phyloP scores from a whole-genome alignment of 768 basidiomycete species.

The Boletales sp. region DNA sequence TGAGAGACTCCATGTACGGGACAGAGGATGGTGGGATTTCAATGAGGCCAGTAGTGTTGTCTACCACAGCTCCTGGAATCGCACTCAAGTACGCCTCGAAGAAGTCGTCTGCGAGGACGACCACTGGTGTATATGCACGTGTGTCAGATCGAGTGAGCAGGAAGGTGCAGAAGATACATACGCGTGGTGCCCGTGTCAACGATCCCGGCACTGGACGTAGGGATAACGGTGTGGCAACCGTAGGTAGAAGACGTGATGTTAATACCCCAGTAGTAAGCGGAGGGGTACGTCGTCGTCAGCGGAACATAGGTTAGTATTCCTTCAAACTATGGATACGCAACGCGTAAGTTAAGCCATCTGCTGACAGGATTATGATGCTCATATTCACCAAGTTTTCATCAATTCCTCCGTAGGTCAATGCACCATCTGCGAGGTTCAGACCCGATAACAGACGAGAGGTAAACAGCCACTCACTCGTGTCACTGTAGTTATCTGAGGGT shows the following conservation, averaged over 20 bases:
- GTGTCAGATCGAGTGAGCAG: background rate
- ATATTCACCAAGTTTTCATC: constrained; percentile 11
- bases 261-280: constrained; percentile 23
- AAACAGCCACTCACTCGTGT: constrained; percentile 6
- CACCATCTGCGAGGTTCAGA: constrained; percentile 9
- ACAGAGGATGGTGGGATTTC: constrained; percentile 14
- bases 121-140: constrained; percentile 1
- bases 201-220: constrained; percentile 19
- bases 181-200: constrained; percentile 26
- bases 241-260: constrained; percentile 11
- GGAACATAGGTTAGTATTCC: constrained; percentile 19
- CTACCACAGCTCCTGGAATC: constrained; percentile 11
- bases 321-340: constrained; percentile 6
- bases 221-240: constrained; percentile 8
- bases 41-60: constrained; percentile 2
- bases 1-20: constrained; percentile 8
- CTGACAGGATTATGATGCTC: background rate
- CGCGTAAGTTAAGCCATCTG: background rate
- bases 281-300: constrained; percentile 18
- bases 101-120: constrained; percentile 14
- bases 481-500: constrained; percentile 11
- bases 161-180: constrained; percentile 1
- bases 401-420: constrained; percentile 15
- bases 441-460: background rate
- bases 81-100: constrained; percentile 11